Evolutionary conservation across 441 rosid genomes (phyloP).

Genomic region (Jatropha podagrica): DNA sequence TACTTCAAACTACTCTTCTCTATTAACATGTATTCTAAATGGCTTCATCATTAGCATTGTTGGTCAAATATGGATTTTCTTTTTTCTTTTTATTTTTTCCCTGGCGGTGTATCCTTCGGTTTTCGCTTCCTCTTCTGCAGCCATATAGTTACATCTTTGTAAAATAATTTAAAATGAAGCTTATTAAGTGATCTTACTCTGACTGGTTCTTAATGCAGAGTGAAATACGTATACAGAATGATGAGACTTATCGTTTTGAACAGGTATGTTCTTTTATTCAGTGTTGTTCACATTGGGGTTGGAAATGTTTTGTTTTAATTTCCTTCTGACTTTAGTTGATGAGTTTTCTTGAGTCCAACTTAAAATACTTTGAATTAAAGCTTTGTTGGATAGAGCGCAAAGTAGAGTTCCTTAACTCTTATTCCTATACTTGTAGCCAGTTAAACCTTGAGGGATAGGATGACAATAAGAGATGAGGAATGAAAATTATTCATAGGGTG

Average conservation of each 20-base stretch:
- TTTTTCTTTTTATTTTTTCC: background rate
- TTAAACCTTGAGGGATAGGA: background rate
- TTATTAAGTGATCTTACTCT: conserved; percentile 11
- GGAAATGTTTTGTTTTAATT: background rate
- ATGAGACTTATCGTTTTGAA: conserved; percentile 75
- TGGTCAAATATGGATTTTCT: background rate
- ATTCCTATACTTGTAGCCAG: background rate
- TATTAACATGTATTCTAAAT: background rate
- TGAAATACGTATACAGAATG: conserved; percentile 79
- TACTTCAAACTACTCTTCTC: no score
- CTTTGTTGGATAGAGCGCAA: background rate
- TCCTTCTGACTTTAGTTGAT: background rate
- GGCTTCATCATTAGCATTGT: background rate
- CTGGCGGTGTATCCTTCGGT: background rate
- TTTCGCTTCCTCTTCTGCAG: conserved; percentile 9
- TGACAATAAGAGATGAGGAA: background rate
- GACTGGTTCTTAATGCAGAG: conserved; percentile 50
- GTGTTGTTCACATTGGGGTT: conserved; percentile 12
- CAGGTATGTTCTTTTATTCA: conserved; percentile 53
- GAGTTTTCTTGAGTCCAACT: background rate
- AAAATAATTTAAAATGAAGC: background rate
- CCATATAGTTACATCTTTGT: no score
- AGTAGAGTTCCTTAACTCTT: background rate
- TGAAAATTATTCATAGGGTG: background rate
- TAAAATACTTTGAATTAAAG: background rate